phyloP scores from a whole-genome alignment of 2,329 filamentous ascomycete species.

The Fusarium sp. region DNA sequence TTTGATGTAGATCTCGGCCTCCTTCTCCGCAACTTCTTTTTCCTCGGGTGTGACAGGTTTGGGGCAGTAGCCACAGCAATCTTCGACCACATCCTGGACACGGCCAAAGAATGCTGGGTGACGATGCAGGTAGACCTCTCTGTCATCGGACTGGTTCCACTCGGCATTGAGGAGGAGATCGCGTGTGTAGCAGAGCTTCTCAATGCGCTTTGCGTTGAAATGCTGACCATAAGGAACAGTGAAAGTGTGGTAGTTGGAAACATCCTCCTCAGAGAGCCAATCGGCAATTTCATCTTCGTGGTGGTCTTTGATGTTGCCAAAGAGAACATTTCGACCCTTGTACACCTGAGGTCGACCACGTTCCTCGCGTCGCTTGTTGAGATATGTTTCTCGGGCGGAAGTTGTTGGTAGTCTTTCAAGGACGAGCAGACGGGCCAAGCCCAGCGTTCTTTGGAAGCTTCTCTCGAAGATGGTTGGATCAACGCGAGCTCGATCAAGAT shows the following conservation, averaged over 20 bases:
- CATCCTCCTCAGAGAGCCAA: slow-evolving; percentile 80
- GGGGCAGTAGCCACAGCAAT: slow-evolving; percentile 86
- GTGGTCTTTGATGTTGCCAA: slow-evolving; percentile 81
- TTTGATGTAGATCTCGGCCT: slow-evolving; percentile 80
- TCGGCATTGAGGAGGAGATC: slow-evolving; percentile 86
- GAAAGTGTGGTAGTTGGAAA: slow-evolving; percentile 84
- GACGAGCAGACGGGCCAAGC: slow-evolving; percentile 81
- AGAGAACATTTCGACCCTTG: slow-evolving; percentile 47
- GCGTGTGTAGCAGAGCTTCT: slow-evolving; percentile 83
- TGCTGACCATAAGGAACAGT: slow-evolving; percentile 74
- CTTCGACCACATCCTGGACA: slow-evolving; percentile 77
- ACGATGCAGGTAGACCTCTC: slow-evolving; percentile 81
- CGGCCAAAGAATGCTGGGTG: slow-evolving; percentile 88
- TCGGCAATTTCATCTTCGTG: slow-evolving; percentile 86
- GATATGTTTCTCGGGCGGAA: slow-evolving; percentile 74
- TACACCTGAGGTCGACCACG: slow-evolving; percentile 72
- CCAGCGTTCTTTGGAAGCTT: slow-evolving; percentile 79
- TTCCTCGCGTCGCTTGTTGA: slow-evolving; percentile 75
- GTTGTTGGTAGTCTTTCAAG: slow-evolving; percentile 80
- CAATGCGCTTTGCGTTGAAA: slow-evolving; percentile 76
- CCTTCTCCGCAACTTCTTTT: slow-evolving; percentile 74
- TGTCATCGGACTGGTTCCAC: slow-evolving; percentile 82
- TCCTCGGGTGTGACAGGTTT: slow-evolving; percentile 76
- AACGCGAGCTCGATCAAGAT: slow-evolving; percentile 77
- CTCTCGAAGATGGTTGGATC: slow-evolving; percentile 91